These are phyloP conservation scores for Mucor irregularis DNA, from an alignment of 371 early-diverging fungal genomes.

Conservation along the genomic window DNA sequence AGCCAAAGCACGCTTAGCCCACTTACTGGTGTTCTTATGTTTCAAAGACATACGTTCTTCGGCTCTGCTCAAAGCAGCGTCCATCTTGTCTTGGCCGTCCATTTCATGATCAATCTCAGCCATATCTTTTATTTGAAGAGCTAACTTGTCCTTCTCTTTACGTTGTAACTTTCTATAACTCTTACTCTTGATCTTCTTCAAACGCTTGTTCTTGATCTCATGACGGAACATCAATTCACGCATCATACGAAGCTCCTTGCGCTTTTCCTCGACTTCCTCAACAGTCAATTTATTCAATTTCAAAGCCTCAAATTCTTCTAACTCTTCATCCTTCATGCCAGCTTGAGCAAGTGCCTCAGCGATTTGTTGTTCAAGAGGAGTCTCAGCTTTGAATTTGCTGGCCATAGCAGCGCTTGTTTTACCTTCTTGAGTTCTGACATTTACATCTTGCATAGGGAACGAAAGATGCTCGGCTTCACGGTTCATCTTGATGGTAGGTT, in stretches of 20 bases:
- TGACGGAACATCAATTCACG: conserved; percentile 92
- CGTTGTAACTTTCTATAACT: conserved; percentile 83
- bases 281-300: conserved; percentile 77
- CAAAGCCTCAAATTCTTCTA: conserved; percentile 82
- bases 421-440: conserved; percentile 27
- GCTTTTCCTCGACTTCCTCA: conserved; percentile 78
- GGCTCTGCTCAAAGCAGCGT: conserved; percentile 78
- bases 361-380: conserved; percentile 83
- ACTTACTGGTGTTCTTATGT: conserved; percentile 93
- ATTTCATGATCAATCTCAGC: conserved; percentile 74
- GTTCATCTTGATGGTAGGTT: conserved; percentile 77
- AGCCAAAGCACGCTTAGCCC: conserved; percentile 85
- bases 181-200: conserved; percentile 97
- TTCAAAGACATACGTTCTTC: conserved; percentile 92
- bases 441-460: conserved; percentile 60
- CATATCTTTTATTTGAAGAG: conserved; percentile 48
- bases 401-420: conserved; percentile 57
- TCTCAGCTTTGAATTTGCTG: conserved; percentile 59
- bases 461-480: conserved; percentile 83
- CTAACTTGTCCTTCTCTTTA: conserved; percentile 64
- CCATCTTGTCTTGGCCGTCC: conserved; percentile 60
- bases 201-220: conserved; percentile 88
- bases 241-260: conserved; percentile 84
- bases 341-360: conserved; percentile 63
- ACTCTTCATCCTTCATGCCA: conserved; percentile 78